Base-by-base conservation (phyloP, 805 yeast species). In the Pichia scutulata region DNA sequence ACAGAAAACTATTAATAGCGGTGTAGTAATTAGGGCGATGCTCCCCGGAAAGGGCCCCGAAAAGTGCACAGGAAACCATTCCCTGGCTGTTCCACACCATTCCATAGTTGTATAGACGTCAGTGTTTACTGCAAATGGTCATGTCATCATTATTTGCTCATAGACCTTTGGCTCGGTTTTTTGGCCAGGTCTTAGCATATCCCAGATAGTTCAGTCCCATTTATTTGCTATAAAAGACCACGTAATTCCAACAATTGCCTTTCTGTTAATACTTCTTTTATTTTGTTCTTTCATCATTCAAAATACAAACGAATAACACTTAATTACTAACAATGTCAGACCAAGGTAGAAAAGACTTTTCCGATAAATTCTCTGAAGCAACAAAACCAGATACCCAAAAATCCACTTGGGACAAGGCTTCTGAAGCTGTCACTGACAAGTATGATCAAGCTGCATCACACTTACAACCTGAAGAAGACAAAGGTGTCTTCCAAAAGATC, bases 321-420 rank as follows among this genome's bases (percentile, higher is more conserved):
- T 39, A 41, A 4, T 3, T 21, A 39, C 4, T 19, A 25, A 18
- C 25, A 48, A 48, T 58, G 62, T 54, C 62, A 43, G 62, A 73
- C 68, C 64, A 76, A 54, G 87, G 85, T 62, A 85, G 96, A 84
- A 88, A 89, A 73, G 71, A 78, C 66, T 76, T 88, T 64, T 59
- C 81, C 57, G 84, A 84, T 66, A 86, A 87, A 70, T 70, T 78
- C 59, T 51, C 76, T 48, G 95, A 88, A 74, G 62, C 77, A 41
- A 53, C 84, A 41, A 84, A 77, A 57, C 95, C 95, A 57, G 83
- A 88, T 55, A 69, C 77, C 51, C 77, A 84, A 68, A 89, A 89
- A 73, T 60, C 82, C 39, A 68, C 71, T 62, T 67, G 71, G 48
- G 84, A 86, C 62, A 73, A 84, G 71, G 82, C 82, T 57, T 84